Evolutionary conservation across 495 filamentous ascomycete species (phyloP).

Genomic region (Penicillium verhagenii): DNA sequence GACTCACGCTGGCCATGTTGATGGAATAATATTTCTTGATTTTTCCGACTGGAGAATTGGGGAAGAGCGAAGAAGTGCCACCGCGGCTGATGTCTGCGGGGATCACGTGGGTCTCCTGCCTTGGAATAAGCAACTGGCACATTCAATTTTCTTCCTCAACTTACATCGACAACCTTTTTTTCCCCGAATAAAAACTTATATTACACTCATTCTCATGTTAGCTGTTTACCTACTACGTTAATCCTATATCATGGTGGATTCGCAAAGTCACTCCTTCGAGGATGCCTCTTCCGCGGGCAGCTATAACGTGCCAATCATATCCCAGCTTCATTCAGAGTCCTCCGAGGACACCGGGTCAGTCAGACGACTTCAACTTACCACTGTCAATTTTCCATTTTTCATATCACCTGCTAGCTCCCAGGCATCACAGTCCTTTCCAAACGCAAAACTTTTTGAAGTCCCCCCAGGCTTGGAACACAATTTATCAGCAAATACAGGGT

Average conservation of each 20-base stretch:
- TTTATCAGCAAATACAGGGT: background rate
- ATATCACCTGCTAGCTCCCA: conserved; percentile 15
- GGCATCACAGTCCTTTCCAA: conserved; percentile 8
- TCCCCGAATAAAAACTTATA: background rate
- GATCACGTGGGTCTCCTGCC: conserved; percentile 8
- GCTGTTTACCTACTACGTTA: conserved; percentile 1
- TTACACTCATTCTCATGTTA: conserved; percentile 22
- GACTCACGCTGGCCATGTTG: conserved; percentile 48
- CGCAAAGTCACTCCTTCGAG: conserved; percentile 28
- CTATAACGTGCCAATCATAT: conserved; percentile 9
- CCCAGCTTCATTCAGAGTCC: conserved; percentile 15
- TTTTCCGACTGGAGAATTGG: background rate
- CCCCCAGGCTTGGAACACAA: conserved; percentile 14
- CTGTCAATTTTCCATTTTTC: conserved; percentile 16
- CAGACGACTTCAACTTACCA: conserved; percentile 22
- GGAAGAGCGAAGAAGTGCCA: conserved; percentile 8
- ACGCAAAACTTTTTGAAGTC: background rate
- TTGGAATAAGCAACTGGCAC: background rate
- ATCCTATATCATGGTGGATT: conserved; percentile 22
- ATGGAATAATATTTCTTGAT: background rate
- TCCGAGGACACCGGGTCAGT: conserved; percentile 3
- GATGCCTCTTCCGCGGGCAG: conserved; percentile 14
- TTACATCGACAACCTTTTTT: background rate
- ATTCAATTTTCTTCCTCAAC: background rate
- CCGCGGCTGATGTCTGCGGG: background rate